These are phyloP conservation scores for Syzygium oleosum DNA, from an alignment of 345 rosid genomes.

Conservation along the genomic window DNA sequence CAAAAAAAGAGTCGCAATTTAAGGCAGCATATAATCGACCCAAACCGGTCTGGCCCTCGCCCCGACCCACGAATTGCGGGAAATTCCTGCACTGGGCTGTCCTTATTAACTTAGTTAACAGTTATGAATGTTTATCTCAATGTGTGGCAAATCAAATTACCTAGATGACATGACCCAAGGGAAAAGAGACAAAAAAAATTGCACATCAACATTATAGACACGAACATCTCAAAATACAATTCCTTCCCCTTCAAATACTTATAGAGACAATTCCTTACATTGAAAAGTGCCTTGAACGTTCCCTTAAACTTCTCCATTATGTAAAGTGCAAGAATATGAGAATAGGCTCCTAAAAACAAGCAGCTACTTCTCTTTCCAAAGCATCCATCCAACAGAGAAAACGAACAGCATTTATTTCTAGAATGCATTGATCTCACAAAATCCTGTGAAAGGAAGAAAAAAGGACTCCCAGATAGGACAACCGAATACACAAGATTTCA, in stretches of 20 bases:
- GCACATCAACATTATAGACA: not conserved
- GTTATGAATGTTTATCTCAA: not conserved
- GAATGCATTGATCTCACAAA: conserved; percentile 13
- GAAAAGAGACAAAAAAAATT: not conserved
- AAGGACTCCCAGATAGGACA: not conserved
- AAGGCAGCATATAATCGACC: not conserved
- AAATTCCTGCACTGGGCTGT: not conserved
- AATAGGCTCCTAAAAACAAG: conserved; percentile 31
- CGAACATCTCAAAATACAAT: not conserved
- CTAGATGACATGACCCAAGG: not conserved
- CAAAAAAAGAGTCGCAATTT: not conserved
- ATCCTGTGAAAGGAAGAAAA: not conserved
- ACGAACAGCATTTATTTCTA: conserved; percentile 9
- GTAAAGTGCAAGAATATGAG: not conserved
- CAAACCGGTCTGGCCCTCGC: not conserved
- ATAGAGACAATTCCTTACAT: conserved; percentile 17
- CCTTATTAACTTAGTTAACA: not conserved
- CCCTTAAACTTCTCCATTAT: conserved; percentile 24
- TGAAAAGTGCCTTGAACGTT: conserved; percentile 21
- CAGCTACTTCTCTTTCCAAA: conserved; percentile 20
- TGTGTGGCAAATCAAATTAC: not conserved
- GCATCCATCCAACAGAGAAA: conserved; percentile 17
- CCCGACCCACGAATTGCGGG: not conserved
- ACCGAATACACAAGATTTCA: conserved; percentile 15
- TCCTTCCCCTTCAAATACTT: not conserved